Evolutionary conservation across 306 rosid genomes (phyloP).

Genomic region (Trifolium repens): DNA sequence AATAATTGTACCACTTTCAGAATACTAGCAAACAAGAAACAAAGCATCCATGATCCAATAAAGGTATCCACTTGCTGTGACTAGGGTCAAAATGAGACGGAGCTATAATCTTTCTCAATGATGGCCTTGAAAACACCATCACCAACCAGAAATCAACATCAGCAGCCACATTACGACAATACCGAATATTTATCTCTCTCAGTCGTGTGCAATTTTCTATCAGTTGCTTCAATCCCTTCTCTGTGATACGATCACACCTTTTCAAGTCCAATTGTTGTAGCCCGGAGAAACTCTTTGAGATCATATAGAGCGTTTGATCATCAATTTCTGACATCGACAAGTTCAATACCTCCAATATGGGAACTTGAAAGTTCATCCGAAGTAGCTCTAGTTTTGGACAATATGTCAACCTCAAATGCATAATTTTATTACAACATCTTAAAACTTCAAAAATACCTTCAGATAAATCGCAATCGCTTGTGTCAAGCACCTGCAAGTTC

Average conservation of each 20-base stretch:
- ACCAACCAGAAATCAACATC: background rate
- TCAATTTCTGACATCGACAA: background rate
- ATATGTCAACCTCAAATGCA: background rate
- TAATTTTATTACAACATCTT: background rate
- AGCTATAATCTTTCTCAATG: constrained; percentile 16
- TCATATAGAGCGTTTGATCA: background rate
- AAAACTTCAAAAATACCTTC: background rate
- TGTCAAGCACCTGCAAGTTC: background rate
- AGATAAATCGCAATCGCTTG: background rate
- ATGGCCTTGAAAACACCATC: background rate
- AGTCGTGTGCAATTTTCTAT: background rate
- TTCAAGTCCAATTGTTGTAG: background rate
- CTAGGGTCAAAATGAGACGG: constrained; percentile 43
- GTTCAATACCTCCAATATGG: background rate
- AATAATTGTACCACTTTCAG: background rate
- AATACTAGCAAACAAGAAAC: constrained; percentile 39
- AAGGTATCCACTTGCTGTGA: constrained; percentile 42
- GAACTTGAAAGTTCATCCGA: background rate
- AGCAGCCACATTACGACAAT: background rate
- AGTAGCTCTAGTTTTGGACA: background rate
- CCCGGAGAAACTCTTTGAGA: background rate
- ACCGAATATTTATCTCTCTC: background rate
- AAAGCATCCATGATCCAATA: constrained; percentile 64
- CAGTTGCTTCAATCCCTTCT: background rate
- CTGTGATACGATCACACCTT: background rate